Conservation (phyloP, 495 filamentous ascomycete genomes). For the Chaetomidium leptoderma region DNA sequence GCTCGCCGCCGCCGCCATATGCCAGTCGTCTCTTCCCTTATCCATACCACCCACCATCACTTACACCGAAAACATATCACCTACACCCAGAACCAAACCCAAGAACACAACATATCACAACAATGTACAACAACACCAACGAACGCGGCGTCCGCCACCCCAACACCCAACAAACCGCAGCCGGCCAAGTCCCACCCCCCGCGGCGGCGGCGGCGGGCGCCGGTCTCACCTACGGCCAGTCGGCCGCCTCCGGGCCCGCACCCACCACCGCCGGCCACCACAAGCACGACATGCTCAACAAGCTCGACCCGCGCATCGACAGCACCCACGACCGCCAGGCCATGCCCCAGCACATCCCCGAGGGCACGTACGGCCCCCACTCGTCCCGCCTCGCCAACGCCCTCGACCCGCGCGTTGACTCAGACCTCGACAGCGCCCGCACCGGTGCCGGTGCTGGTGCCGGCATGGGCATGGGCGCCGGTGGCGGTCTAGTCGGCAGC, state of each 20-base stretch:
- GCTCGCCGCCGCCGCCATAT: neutral
- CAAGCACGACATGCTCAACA: slow-evolving; percentile 60
- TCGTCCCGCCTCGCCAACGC: slow-evolving; percentile 37
- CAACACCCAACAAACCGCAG: neutral
- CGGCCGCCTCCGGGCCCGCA: slow-evolving; percentile 29
- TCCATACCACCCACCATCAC: neutral
- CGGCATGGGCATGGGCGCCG: slow-evolving; percentile 7
- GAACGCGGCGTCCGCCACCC: slow-evolving; percentile 11
- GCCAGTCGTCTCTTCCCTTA: neutral
- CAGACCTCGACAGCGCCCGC: slow-evolving; percentile 12
- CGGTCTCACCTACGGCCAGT: slow-evolving; percentile 18
- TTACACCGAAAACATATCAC: neutral
- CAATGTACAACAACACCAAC: slow-evolving; percentile 12
- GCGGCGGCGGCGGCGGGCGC: neutral
- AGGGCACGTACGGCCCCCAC: slow-evolving; percentile 45
- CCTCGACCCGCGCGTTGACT: slow-evolving; percentile 27
- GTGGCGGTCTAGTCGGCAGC: neutral
- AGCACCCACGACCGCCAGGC: slow-evolving; percentile 44
- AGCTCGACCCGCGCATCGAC: slow-evolving; percentile 59
- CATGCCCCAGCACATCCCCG: slow-evolving; percentile 24
- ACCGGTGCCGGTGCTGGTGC: slow-evolving; percentile 1
- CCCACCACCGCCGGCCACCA: slow-evolving; percentile 45
- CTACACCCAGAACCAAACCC: neutral
- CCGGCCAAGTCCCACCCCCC: neutral
- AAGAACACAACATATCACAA: slow-evolving; percentile 5